These are phyloP conservation scores for Boletales sp. DNA, from an alignment of 768 basidiomycete genomes.

Conservation along the genomic window DNA sequence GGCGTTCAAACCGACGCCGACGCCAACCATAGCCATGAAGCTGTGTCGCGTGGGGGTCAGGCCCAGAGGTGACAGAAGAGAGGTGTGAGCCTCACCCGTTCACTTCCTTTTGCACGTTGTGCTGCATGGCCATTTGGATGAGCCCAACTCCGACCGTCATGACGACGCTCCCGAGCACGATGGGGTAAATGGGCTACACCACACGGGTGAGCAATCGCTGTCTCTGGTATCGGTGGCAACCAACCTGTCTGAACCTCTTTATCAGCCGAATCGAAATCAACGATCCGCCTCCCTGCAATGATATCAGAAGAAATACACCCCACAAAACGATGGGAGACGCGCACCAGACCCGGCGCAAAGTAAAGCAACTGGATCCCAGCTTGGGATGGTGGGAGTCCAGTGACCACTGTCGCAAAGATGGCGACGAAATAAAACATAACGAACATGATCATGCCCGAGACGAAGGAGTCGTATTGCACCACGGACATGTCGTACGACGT, in stretches of 20 bases:
- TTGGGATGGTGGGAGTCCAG: conserved; percentile 35
- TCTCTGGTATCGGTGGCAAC: background rate
- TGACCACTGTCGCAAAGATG: conserved; percentile 49
- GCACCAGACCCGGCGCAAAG: conserved; percentile 47
- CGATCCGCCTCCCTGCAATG: conserved; percentile 37
- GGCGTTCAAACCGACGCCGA: conserved; percentile 40
- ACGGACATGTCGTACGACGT: conserved; percentile 39
- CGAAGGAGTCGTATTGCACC: conserved; percentile 36
- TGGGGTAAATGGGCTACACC: conserved; percentile 39
- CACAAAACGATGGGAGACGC: conserved; percentile 4
- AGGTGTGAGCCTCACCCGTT: conserved; percentile 29
- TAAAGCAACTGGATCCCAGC: conserved; percentile 50
- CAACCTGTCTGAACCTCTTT: conserved; percentile 35
- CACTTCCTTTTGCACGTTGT: conserved; percentile 31
- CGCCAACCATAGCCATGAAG: conserved; percentile 44
- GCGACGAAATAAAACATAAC: conserved; percentile 55
- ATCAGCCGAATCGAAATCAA: conserved; percentile 34
- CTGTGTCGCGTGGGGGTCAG: conserved; percentile 13
- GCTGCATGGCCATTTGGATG: conserved; percentile 39
- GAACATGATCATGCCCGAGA: conserved; percentile 46
- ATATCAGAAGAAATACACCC: background rate
- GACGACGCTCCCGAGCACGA: conserved; percentile 36
- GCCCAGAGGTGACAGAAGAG: background rate
- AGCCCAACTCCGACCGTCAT: conserved; percentile 42
- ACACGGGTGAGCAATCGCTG: background rate